Base-by-base conservation (phyloP, 2,329 filamentous ascomycete species). In the Ceratocystis lukuohia region DNA sequence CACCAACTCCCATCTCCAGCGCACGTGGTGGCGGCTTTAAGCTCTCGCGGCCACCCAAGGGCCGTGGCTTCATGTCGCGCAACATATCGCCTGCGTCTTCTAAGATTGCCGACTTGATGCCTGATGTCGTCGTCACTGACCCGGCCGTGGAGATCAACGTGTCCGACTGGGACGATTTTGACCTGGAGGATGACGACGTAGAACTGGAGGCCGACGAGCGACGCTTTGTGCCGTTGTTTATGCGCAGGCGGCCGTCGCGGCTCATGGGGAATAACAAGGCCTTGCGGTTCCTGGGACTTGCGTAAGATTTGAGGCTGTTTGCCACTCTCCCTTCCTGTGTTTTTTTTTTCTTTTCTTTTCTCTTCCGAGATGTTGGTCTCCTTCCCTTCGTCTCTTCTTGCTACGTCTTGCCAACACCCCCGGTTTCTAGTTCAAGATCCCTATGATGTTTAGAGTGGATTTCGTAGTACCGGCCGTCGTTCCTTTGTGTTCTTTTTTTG, bases 231-330 rank as follows among this genome's bases (percentile, higher is more conserved):
- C 81, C 81, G 3, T 74, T 82, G 28, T 79, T 77, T 46, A 71
- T 78, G 71, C 73, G 73, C 66, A 77, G 74, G 67, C 68, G 70
- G 1, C 70, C 70, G 10, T 69, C 71, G 33, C 74, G 72, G 17
- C 78, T 77, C 71, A 76, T 75, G 1, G 79, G 77, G 66, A 80
- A 75, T 62, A 75, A 77, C 6, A 83, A 83, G 71, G 81, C 81
- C 5, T 75, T 82, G 64, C 82, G 80, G 71, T 82, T 81, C 71
- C 74, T 83, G 1, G 80, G 80, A 0, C 72, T 82, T 57, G 76
- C 77, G 10, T 79, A 70, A 70, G 10, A 45, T n/a, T n/a, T 50
- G 12, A 5, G 15, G 1, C 61, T 5, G n/a, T 48, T 28, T 66
- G 28, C 30, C 17, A 30, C 48, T 22, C 48, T 59, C 12, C 8